phyloP scores from a whole-genome alignment of 2,329 filamentous ascomycete species.

The Exophiala bonariae region DNA sequence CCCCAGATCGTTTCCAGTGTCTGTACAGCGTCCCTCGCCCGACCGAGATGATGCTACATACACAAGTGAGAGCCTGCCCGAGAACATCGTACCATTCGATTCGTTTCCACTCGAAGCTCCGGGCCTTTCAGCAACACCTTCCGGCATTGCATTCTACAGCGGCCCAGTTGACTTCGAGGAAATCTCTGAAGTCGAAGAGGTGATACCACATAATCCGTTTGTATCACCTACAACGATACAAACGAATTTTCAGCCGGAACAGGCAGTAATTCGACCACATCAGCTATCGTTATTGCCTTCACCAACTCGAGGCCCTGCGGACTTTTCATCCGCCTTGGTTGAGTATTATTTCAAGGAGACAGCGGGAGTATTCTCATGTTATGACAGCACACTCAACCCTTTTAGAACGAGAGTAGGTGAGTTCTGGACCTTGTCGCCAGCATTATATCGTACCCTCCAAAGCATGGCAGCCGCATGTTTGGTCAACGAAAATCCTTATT shows the following conservation, averaged over 20 bases:
- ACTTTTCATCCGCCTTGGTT: slow-evolving; percentile 57
- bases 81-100: not conserved
- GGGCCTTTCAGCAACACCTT: not conserved
- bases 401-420: slow-evolving; percentile 60
- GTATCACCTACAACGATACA: no score
- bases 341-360: slow-evolving; percentile 67
- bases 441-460: slow-evolving; percentile 62
- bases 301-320: slow-evolving; percentile 22
- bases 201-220: not conserved
- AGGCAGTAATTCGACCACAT: no score
- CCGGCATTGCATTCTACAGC: not conserved
- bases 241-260: no score
- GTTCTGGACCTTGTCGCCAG: slow-evolving; percentile 58
- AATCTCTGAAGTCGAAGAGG: not conserved
- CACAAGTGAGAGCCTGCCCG: no score
- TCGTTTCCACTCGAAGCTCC: not conserved
- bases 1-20: no score
- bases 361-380: slow-evolving; percentile 63
- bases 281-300: no score
- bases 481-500: slow-evolving; percentile 57
- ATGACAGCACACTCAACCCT: slow-evolving; percentile 62
- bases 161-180: not conserved
- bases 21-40: no score
- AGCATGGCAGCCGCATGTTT: slow-evolving; percentile 65
- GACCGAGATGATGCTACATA: no score